These are phyloP conservation scores for Aquilaria agallochum DNA, from an alignment of 441 rosid genomes.

Conservation along the genomic window DNA sequence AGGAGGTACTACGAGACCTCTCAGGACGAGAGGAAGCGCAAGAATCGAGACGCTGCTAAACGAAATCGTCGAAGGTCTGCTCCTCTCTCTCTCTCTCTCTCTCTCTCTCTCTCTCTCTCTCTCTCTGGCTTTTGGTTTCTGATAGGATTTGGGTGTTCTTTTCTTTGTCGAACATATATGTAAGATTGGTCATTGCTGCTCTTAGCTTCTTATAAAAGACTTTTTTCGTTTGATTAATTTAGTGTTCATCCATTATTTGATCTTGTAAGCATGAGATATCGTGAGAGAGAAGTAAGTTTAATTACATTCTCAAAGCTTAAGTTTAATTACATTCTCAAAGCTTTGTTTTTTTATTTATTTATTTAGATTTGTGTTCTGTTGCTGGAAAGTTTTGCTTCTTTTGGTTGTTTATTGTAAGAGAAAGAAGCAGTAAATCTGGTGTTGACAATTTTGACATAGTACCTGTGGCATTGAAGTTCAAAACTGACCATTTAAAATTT, in stretches of 20 bases:
- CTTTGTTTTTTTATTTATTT: neutral
- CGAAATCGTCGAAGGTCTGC: constrained; percentile 62
- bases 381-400: constrained; percentile 1
- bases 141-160: neutral
- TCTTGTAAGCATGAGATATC: no score
- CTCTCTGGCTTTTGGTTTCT: neutral
- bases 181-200: no score
- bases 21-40: constrained; percentile 81
- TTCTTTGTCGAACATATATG: no score
- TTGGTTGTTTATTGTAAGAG: neutral
- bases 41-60: constrained; percentile 84
- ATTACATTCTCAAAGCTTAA: neutral
- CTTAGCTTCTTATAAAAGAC: no score
- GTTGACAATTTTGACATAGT: no score
- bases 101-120: neutral
- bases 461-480: no score
- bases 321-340: no score
- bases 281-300: no score
- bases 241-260: no score
- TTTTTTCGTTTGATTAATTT: no score
- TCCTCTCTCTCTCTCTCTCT: neutral
- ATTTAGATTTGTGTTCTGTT: neutral
- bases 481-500: no score
- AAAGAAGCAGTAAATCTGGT: no score
- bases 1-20: constrained; percentile 69